A percentile compares a stretch with the other conserved stretches of the same genome.
Evolutionary conservation across 371 early-diverging fungal genomes (phyloP).

Genomic region (Mortierella sp.): DNA sequence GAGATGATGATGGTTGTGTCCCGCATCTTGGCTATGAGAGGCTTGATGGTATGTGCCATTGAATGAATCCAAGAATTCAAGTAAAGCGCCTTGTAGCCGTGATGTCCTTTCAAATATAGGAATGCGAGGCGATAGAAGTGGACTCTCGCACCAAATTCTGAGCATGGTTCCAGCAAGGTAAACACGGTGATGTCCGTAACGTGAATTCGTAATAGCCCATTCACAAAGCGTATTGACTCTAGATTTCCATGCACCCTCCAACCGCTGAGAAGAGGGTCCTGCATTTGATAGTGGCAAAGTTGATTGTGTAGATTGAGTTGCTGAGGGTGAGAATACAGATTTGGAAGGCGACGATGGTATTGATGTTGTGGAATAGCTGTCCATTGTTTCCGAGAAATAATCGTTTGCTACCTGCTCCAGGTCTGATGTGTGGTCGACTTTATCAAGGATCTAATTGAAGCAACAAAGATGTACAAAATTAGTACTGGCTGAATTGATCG

Average conservation of each 20-base stretch:
- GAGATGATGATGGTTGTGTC: slow-evolving; percentile 22
- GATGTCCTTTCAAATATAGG: slow-evolving; percentile 33
- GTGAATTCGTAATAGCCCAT: slow-evolving; percentile 69
- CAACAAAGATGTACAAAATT: neutral
- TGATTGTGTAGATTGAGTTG: neutral
- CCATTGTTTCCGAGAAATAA: slow-evolving; percentile 32
- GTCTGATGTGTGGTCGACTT: slow-evolving; percentile 29
- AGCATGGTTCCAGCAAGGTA: slow-evolving; percentile 70
- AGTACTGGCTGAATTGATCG: too few species aligned
- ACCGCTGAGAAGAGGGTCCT: slow-evolving; percentile 15
- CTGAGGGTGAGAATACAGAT: slow-evolving; percentile 20
- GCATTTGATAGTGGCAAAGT: neutral
- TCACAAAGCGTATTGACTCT: slow-evolving; percentile 61
- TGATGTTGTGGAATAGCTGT: slow-evolving; percentile 29
- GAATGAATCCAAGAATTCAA: slow-evolving; percentile 46
- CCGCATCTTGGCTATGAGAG: slow-evolving; percentile 4
- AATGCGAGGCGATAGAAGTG: slow-evolving; percentile 35
- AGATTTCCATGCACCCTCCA: slow-evolving; percentile 33
- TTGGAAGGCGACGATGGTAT: slow-evolving; percentile 58
- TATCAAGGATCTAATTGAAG: slow-evolving; percentile 39
- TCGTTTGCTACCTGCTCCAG: slow-evolving; percentile 33
- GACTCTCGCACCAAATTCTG: slow-evolving; percentile 62
- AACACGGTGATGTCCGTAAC: slow-evolving; percentile 70
- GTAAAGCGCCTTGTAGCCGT: slow-evolving; percentile 30
- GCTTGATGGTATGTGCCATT: slow-evolving; percentile 35